Percentiles rank a stretch among this genome's conserved stretches.
Evolutionary conservation across 139 green algal genomes (phyloP).

Genomic region (Tetradesmus obliquus): DNA sequence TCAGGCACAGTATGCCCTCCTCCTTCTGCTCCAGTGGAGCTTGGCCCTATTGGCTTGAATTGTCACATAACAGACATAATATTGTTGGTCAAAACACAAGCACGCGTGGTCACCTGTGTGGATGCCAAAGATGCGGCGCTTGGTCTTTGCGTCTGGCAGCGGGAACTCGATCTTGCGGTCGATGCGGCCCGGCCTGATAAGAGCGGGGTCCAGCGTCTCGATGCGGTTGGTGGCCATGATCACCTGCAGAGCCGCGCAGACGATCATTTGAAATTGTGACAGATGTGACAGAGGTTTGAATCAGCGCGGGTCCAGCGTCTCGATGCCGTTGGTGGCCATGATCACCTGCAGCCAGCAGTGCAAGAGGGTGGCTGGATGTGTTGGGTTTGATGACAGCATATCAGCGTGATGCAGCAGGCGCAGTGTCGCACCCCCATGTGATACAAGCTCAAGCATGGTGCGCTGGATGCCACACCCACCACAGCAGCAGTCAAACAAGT

Average conservation of each 20-base stretch:
- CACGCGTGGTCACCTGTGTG: slow-evolving; percentile 72
- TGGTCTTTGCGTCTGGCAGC: slow-evolving; percentile 98
- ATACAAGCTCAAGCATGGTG: too few relatives aligned
- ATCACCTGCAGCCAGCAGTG: neutral
- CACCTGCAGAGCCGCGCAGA: slow-evolving; percentile 68
- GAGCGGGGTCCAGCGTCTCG: slow-evolving; percentile 95
- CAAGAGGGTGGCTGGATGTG: neutral
- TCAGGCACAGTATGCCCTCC: too few relatives aligned
- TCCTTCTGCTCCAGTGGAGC: too few relatives aligned
- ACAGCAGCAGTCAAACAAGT: neutral
- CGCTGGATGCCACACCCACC: neutral
- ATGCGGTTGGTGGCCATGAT: slow-evolving; percentile 99
- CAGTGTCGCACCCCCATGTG: too few relatives aligned
- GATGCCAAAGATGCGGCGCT: slow-evolving; percentile 98
- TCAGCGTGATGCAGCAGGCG: too few relatives aligned
- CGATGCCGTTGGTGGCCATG: slow-evolving; percentile 99
- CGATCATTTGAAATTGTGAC: neutral
- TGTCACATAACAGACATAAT: too few relatives aligned
- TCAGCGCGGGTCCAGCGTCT: slow-evolving; percentile 89
- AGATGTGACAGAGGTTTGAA: neutral
- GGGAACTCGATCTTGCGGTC: slow-evolving; percentile 97
- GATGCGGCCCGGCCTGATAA: slow-evolving; percentile 95
- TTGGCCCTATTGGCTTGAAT: too few relatives aligned
- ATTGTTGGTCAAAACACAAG: too few relatives aligned
- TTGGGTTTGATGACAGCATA: neutral